These are phyloP conservation scores for Penicillium sp. DNA, from an alignment of 2,329 filamentous ascomycete species.

Conservation along the genomic window DNA sequence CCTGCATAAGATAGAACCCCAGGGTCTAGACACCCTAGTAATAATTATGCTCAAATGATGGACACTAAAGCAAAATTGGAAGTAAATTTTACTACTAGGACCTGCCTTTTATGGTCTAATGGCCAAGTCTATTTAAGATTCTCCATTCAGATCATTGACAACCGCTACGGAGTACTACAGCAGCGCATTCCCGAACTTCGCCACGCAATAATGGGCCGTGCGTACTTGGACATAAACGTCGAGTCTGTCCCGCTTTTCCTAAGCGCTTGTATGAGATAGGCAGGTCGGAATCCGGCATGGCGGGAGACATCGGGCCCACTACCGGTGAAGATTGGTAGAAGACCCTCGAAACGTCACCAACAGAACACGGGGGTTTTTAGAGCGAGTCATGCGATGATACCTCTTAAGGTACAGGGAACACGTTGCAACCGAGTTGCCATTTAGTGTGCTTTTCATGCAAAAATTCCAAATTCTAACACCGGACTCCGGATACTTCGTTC, in stretches of 20 bases:
- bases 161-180: neutral
- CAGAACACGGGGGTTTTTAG: neutral
- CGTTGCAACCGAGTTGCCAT: neutral
- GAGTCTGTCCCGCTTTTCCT: neutral
- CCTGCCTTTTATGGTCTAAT: neutral
- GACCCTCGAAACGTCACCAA: neutral
- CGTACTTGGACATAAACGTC: neutral
- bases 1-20: neutral
- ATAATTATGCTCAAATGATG: neutral
- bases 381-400: neutral
- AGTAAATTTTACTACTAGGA: too few relatives aligned
- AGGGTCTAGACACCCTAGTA: too few relatives aligned
- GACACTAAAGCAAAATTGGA: neutral
- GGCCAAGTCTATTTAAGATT: neutral
- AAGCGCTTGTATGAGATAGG: conserved; percentile 9
- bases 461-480: neutral
- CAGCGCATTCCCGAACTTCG: neutral
- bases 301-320: neutral
- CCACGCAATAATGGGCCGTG: conserved; percentile 2
- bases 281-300: conserved; percentile 1
- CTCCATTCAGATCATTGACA: too few relatives aligned
- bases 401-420: neutral
- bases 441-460: neutral
- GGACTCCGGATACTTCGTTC: neutral
- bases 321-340: neutral